Evolutionary conservation across 768 basidiomycete genomes (phyloP), one percentile per base, ranked within the genome.

Genomic region (Rhodotorula diobovata): DNA sequence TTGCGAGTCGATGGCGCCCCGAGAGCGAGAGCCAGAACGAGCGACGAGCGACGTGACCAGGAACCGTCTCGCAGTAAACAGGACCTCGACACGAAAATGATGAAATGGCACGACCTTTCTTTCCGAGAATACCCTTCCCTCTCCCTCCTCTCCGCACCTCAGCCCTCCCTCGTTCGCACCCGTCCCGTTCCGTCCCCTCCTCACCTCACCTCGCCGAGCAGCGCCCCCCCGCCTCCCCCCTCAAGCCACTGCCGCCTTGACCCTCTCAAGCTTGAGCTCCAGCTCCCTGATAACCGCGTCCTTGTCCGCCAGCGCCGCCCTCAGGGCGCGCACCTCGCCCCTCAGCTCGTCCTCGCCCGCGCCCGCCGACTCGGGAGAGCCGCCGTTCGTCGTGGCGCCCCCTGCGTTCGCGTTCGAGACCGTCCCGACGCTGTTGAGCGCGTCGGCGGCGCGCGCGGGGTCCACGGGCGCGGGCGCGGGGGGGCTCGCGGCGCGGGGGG

Each of bases 281-380:
- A 94, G 80, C 76, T 88, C 88, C 68, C 93, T 84, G 63, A 94
- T 92, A 82, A 89, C 86, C 80, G 88, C 87, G 50, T 89, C 84
- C 45, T 90, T 88, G 35, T 91, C 91, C 39, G 90, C 85, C 56
- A 94, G 84, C 76, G 91, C 89, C 4, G 80, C 79, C 21, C 80
- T 84, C 64, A 93, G 83, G 5, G 83, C 84, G 1, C 83, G 82
- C 73, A 90, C 91, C 78, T 93, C 89, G 35, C 83, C 81, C 70
- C 81, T 78, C 23, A 86, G 79, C 34, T 70, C 79, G 0, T 72
- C 60, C 9, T 67, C 41, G 41, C 41, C 41, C 63, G 41, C 56
- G 56, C 54, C 53, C 25, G 55, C 32, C 7, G 61, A 32, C 56
- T n/a, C 61, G 54, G 50, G 50, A 43, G 15, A 53, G 35, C 30